Evolutionary conservation across 164 flowering plant genomes (phyloP), one percentile per base, ranked within the genome.

Genomic region (Litsea cubeba): DNA sequence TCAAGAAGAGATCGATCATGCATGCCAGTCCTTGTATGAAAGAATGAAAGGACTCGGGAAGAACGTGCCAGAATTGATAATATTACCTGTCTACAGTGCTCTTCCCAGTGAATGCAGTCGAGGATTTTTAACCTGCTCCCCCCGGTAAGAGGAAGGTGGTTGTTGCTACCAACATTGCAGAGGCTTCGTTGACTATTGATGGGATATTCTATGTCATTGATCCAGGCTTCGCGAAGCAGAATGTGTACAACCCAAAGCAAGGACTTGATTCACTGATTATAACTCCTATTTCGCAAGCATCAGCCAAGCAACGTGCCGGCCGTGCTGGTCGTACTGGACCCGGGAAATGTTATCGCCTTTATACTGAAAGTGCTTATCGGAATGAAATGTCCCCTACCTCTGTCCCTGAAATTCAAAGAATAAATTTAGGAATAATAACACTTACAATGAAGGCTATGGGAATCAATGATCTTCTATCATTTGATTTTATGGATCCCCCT

Each of bases 301-400:
- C 98, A 3, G 97, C 98, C 51, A 91, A 94, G 79, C 98, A 94
- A 79, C 81, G 98, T 67, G 95, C 97, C 49, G 98, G 98, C n/a
- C 93, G 98, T 72, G 98, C 98, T 70, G 98, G 98, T 15, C 94
- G 98, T 73, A 94, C 98, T 0, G 98, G 96, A 14, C 98, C 98
- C 30, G 98, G 98, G n/a, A 94, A 91, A 80, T 94, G 96, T 77
- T 94, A 92, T 76, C 93, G 98, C 49, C 88, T 94, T 14, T 94
- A 94, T 77, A 92, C 98, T 7, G 97, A 94, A 82, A 89, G 92
- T 87, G 95, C 96, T 17, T 94, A 88, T 66, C 83, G 88, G 14
- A 92, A 92, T 84, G 97, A 92, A 79, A 94, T 94, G 97, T 86
- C 93, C 12, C 92, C 97, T n/a, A 94, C 97, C 14, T 40, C 90